Evolutionary conservation across 2,329 filamentous ascomycete species (phyloP).

Genomic region (Penicillium sclerotiorum): DNA sequence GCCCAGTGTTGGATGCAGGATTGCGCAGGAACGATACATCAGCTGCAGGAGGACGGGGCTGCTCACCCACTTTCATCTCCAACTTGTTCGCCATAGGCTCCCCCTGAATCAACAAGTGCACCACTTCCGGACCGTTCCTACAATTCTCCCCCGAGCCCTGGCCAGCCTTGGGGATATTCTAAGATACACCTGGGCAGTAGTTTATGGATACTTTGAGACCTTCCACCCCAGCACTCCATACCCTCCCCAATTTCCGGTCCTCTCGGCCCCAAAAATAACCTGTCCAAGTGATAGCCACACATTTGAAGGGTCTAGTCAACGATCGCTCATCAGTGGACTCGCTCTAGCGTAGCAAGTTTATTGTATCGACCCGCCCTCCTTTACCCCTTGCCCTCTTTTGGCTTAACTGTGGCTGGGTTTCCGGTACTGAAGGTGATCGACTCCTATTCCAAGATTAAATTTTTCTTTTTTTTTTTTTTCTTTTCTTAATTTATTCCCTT

Average conservation of each 20-base stretch:
- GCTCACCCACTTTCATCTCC: slow-evolving; percentile 1
- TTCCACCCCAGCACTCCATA: background rate
- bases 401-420: slow-evolving; percentile 21
- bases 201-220: background rate
- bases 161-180: too few species aligned
- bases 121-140: background rate
- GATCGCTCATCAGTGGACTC: slow-evolving; percentile 20
- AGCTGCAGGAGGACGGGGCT: slow-evolving; percentile 7
- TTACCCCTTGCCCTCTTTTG: slow-evolving; percentile 10
- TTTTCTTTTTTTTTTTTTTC: background rate
- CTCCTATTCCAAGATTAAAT: background rate
- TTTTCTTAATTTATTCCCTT: background rate
- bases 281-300: background rate
- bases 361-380: slow-evolving; percentile 14
- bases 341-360: slow-evolving; percentile 28
- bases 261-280: slow-evolving; percentile 5
- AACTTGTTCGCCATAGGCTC: background rate
- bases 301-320: slow-evolving; percentile 19
- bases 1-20: too few species aligned
- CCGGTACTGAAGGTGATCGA: background rate
- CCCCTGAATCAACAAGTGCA: background rate
- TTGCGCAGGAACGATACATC: slow-evolving; percentile 19
- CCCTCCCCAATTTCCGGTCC: background rate
- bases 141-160: background rate
- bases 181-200: background rate